Base-by-base conservation (phyloP, 768 basidiomycete species). In the Pulveroboletus sp. region DNA sequence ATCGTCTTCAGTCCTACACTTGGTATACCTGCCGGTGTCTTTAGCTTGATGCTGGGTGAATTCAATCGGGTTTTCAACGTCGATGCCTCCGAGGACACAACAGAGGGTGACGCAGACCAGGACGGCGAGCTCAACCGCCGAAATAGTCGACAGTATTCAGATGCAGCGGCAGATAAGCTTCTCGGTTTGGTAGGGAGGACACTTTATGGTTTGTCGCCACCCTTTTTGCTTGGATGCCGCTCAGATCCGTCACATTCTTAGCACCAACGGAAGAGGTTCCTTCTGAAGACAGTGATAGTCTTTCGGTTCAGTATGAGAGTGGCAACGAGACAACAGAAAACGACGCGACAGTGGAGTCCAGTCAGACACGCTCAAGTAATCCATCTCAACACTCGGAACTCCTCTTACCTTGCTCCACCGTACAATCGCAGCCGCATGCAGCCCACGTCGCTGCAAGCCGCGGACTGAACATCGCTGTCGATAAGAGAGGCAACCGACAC, bases 1-100 rank as follows among this genome's bases (percentile, higher is more conserved):
- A 98, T 99, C 52, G 95, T 98, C 21, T 97, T 98, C 72, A 94
- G 93, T 57, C 96, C 96, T 2, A 98, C 96, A 0, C 76, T 99
- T 11, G 93, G 93, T 39, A 96, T 99, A 59, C 95, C 95, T n/a
- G 95, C 95, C 3, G 92, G 92, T 7, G 89, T 97, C 38, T 94
- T 98, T 70, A 93, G 90, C 62, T 72, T 96, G 55, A 91, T 98
- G 84, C 79, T 98, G 28, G 85, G 83, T 49, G 91, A 96, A 65
- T 97, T 94, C 71, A 91, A 90, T 58, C 80, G 84, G 14, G 93
- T 95, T 18, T 96, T 96, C 76, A 93, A 92, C 59, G 90, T 92
- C 45, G 83, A 80, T 56, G 64, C 61, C 50, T 64, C 50, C 37
- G 65, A 71, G 30, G 61, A 57, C 42, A 35, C 41, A n/a, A 47